phyloP scores from a whole-genome alignment of 2,329 filamentous ascomycete genomes.

The Epichloe typhina region DNA sequence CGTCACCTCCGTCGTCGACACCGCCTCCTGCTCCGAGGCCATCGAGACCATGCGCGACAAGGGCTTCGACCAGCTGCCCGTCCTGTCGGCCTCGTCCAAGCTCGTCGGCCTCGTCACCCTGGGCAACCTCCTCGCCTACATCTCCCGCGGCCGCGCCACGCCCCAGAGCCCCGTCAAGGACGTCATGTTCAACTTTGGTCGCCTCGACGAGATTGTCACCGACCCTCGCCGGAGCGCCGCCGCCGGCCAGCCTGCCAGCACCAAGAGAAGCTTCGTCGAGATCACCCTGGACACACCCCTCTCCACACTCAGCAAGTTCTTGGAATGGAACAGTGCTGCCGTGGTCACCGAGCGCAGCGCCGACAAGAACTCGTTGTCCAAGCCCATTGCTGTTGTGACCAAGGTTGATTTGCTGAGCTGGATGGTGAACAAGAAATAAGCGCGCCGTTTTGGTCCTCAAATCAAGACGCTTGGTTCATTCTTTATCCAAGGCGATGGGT shows the following conservation, averaged over 20 bases:
- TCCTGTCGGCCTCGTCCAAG: slow-evolving; percentile 55
- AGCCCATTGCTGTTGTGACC: slow-evolving; percentile 81
- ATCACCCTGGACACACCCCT: slow-evolving; percentile 90
- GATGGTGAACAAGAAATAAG: slow-evolving; percentile 56
- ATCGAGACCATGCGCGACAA: slow-evolving; percentile 98
- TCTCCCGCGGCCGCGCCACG: slow-evolving; percentile 69
- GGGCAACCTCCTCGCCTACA: slow-evolving; percentile 84
- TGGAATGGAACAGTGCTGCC: slow-evolving; percentile 96
- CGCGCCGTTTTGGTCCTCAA: background rate
- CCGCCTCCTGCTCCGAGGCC: slow-evolving; percentile 66
- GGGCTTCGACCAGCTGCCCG: slow-evolving; percentile 93
- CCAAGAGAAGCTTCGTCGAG: slow-evolving; percentile 70
- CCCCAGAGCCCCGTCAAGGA: slow-evolving; percentile 62
- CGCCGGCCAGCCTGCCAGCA: slow-evolving; percentile 21
- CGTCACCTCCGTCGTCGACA: slow-evolving; percentile 67
- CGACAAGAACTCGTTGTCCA: slow-evolving; percentile 44
- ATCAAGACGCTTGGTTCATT: background rate
- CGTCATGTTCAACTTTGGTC: slow-evolving; percentile 94
- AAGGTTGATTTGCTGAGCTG: slow-evolving; percentile 93
- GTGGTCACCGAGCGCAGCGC: slow-evolving; percentile 70
- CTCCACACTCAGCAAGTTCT: slow-evolving; percentile 74
- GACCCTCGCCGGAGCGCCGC: slow-evolving; percentile 56
- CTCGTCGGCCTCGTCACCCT: slow-evolving; percentile 90
- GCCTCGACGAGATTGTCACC: slow-evolving; percentile 79
- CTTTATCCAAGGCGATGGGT: background rate